A percentile compares a stretch with the other conserved stretches of the same genome.
Conservation (phyloP, 192 early-diverging fungal genomes). For the Dimargaris cristalligena region DNA sequence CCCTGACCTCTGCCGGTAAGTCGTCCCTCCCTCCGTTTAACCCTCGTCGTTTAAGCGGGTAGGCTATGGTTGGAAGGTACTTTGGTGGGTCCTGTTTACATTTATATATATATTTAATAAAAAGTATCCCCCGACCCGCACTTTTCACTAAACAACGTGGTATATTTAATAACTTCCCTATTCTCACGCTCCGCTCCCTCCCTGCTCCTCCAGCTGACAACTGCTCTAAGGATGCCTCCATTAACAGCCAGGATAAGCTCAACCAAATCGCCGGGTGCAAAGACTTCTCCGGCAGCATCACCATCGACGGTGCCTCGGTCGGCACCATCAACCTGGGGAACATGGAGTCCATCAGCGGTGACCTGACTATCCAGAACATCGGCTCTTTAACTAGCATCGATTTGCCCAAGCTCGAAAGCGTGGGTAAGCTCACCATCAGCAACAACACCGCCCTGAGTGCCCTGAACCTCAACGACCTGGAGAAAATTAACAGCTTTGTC, state of each 20-base stretch:
- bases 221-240: constrained; percentile 22
- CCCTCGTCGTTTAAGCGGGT: too few species aligned
- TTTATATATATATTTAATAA: too few species aligned
- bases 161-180: too few species aligned
- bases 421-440: constrained; percentile 25
- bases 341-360: constrained; percentile 23
- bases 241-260: constrained; percentile 23
- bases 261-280: constrained; percentile 22
- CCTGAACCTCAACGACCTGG: constrained; percentile 23
- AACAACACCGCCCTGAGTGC: constrained; percentile 38
- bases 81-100: too few species aligned
- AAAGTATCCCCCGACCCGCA: too few species aligned
- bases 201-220: neutral
- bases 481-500: constrained; percentile 26
- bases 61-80: too few species aligned
- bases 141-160: too few species aligned
- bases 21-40: too few species aligned
- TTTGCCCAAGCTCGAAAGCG: constrained; percentile 13
- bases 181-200: too few species aligned
- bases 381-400: constrained; percentile 12
- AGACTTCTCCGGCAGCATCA: constrained; percentile 15
- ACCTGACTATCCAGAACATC: constrained; percentile 12
- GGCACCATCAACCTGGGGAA: constrained; percentile 20
- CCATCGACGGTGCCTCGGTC: constrained; percentile 19
- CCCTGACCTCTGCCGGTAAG: too few species aligned